These are phyloP conservation scores for Phytopythium kandeliae DNA, from an alignment of 352 stramenopile genomes.

Conservation along the genomic window DNA sequence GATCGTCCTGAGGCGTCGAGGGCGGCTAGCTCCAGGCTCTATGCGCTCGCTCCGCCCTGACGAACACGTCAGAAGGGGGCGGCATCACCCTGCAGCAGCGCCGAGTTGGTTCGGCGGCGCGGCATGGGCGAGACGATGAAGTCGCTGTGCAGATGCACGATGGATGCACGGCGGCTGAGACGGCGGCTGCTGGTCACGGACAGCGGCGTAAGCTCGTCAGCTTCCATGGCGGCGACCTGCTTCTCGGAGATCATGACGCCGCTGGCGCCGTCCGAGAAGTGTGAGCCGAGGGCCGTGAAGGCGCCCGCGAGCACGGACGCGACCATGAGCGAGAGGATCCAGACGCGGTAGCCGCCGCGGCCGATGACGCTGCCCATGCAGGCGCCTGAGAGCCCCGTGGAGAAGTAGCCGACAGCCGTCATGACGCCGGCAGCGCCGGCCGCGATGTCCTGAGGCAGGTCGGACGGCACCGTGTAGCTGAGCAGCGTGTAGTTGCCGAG, in stretches of 20 bases:
- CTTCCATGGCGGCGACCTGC: constrained; percentile 15
- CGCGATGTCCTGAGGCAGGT: constrained; percentile 65
- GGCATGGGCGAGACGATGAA: constrained; percentile 14
- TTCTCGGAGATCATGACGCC: constrained; percentile 23
- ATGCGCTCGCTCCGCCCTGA: too few relatives aligned
- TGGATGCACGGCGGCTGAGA: constrained; percentile 12
- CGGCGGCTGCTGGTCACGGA: constrained; percentile 18
- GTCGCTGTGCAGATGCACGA: constrained; percentile 10
- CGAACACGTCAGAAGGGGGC: constrained; percentile 4
- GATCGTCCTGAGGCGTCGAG: too few relatives aligned
- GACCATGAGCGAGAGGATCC: constrained; percentile 49
- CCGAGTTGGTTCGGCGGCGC: constrained; percentile 5
- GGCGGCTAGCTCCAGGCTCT: too few relatives aligned
- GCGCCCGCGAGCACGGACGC: constrained; percentile 50
- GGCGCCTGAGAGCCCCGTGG: constrained; percentile 52
- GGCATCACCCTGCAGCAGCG: constrained; percentile 4
- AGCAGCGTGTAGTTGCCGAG: constrained; percentile 73
- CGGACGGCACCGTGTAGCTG: constrained; percentile 67
- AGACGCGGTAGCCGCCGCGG: constrained; percentile 45
- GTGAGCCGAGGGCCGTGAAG: constrained; percentile 52
- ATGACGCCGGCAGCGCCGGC: constrained; percentile 59
- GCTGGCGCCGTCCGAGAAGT: constrained; percentile 33
- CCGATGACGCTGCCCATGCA: constrained; percentile 64
- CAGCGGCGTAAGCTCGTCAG: constrained; percentile 28
- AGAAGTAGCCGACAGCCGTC: constrained; percentile 62